A percentile compares a stretch with the other conserved stretches of the same genome.
Conservation (phyloP, 1,284 basidiomycete species). For the Schizopora paradoxa region DNA sequence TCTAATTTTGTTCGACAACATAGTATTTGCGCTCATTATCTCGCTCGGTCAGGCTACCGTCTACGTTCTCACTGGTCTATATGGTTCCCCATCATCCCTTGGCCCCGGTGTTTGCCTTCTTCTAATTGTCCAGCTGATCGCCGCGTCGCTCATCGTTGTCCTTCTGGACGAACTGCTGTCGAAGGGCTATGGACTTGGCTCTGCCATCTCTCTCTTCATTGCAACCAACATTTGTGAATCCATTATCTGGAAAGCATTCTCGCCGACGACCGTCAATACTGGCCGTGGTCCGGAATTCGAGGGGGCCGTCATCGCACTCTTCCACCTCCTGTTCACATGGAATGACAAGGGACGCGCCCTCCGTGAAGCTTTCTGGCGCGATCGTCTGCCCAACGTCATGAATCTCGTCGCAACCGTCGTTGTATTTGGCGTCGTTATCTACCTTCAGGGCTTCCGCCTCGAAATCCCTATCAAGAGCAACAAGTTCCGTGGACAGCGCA, state of each 20-base stretch:
- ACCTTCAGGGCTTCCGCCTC: conserved; percentile 97
- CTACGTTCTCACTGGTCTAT: conserved; percentile 95
- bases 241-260: conserved; percentile 99
- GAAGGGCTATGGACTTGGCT: conserved; percentile 98
- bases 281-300: conserved; percentile 98
- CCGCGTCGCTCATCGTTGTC: conserved; percentile 94
- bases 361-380: conserved; percentile 97
- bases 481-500: conserved; percentile 92
- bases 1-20: conserved; percentile 11
- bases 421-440: conserved; percentile 95
- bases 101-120: conserved; percentile 95
- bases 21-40: conserved; percentile 96
- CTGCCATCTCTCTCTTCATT: conserved; percentile 98
- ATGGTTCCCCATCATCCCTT: conserved; percentile 90
- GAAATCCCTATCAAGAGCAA: conserved; percentile 99
- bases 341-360: conserved; percentile 97
- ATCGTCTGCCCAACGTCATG: conserved; percentile 96
- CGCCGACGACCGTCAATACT: conserved; percentile 96
- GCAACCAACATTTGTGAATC: conserved; percentile 99
- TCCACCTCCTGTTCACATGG: conserved; percentile 98
- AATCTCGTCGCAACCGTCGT: conserved; percentile 90
- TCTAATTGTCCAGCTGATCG: conserved; percentile 92
- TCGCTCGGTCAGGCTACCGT: conserved; percentile 95
- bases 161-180: conserved; percentile 98
- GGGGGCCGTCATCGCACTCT: conserved; percentile 91